A percentile compares a stretch with the other conserved stretches of the same genome.
Evolutionary conservation across 257 asterid genomes (phyloP).

Genomic region (Nicotiana noctiflora): DNA sequence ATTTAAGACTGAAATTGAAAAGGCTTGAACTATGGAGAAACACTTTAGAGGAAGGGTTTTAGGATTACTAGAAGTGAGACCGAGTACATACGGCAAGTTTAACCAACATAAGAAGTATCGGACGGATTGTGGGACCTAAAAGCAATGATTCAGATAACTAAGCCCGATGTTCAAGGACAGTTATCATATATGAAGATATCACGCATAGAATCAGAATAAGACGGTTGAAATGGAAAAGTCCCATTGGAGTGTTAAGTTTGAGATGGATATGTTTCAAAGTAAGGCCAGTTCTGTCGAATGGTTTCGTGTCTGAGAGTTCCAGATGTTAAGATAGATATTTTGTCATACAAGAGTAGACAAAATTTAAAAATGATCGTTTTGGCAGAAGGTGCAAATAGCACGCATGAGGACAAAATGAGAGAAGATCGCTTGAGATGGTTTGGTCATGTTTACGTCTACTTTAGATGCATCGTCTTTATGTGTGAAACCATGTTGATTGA

Average conservation of each 20-base stretch:
- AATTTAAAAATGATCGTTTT: background rate
- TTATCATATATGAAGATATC: background rate
- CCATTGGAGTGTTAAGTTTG: background rate
- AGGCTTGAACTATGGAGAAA: background rate
- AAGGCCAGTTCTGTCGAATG: background rate
- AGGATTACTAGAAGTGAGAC: background rate
- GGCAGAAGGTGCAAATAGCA: background rate
- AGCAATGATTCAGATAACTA: background rate
- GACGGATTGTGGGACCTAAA: background rate
- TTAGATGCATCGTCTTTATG: background rate
- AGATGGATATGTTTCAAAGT: background rate
- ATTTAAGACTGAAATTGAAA: background rate
- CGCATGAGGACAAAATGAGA: background rate
- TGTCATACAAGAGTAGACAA: background rate
- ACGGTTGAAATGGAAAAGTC: background rate
- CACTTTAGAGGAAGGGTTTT: background rate
- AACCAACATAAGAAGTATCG: background rate
- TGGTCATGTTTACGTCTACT: background rate
- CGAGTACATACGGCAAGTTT: background rate
- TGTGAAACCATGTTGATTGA: background rate
- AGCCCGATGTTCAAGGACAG: background rate
- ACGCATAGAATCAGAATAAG: background rate
- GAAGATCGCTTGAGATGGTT: background rate
- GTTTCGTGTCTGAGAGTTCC: background rate
- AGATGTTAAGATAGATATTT: background rate